Evolutionary conservation across 164 flowering plant genomes (phyloP).

Genomic region (Paratinospora sagittata): DNA sequence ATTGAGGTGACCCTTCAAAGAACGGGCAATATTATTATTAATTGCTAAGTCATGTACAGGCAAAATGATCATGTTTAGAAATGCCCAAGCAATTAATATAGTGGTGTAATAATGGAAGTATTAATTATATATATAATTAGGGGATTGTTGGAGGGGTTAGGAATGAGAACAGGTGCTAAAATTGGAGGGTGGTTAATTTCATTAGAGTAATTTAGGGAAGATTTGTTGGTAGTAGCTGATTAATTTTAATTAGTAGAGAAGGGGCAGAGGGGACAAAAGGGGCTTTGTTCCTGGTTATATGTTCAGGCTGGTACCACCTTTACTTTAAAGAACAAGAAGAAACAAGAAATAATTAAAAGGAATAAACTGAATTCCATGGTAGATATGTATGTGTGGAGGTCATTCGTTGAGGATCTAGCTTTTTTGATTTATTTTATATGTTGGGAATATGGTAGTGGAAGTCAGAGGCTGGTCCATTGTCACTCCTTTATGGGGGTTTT

Average conservation of each 20-base stretch:
- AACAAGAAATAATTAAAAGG: slow-evolving; percentile 16
- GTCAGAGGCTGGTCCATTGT: slow-evolving; percentile 45
- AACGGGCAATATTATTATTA: neutral
- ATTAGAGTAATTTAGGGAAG: slow-evolving; percentile 14
- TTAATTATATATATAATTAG: slow-evolving; percentile 14
- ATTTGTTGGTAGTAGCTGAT: slow-evolving; percentile 11
- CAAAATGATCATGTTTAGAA: slow-evolving; percentile 44
- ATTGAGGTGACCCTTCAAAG: slow-evolving; percentile 8
- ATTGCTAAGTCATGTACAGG: slow-evolving; percentile 28
- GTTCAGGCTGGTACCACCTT: slow-evolving; percentile 4
- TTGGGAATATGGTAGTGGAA: slow-evolving; percentile 42
- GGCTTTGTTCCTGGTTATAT: slow-evolving; percentile 29
- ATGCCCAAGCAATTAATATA: slow-evolving; percentile 26
- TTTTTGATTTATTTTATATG: slow-evolving; percentile 35
- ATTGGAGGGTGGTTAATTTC: slow-evolving; percentile 14
- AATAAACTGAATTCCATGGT: slow-evolving; percentile 30
- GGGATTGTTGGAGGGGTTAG: slow-evolving; percentile 18
- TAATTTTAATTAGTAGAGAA: slow-evolving; percentile 31
- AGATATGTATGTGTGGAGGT: slow-evolving; percentile 30
- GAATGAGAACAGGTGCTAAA: slow-evolving; percentile 49
- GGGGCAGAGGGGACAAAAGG: slow-evolving; percentile 16
- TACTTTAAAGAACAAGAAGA: neutral
- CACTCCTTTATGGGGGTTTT: slow-evolving; percentile 28
- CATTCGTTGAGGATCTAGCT: slow-evolving; percentile 37
- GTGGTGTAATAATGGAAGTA: slow-evolving; percentile 15